Percentiles rank a stretch among this genome's conserved stretches.
These are phyloP conservation scores for Arthrobotrys conoides DNA, from an alignment of 2,329 filamentous ascomycete genomes.

Conservation along the genomic window DNA sequence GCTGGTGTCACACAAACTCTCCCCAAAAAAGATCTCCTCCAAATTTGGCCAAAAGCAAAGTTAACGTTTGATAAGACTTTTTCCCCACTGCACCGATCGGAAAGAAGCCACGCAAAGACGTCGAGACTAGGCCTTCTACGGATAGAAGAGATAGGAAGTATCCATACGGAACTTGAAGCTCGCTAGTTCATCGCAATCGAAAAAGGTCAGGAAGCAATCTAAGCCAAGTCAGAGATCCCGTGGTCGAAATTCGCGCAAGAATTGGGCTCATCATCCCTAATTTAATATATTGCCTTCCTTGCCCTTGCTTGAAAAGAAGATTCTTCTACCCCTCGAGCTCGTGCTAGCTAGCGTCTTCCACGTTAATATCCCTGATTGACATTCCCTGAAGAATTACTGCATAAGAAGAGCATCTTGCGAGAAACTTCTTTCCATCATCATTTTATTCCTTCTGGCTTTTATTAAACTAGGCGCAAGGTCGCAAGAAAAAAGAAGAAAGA, in stretches of 20 bases:
- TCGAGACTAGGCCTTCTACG: not conserved
- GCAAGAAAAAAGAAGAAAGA: not conserved
- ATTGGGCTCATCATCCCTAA: constrained; percentile 15
- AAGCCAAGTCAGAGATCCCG: constrained; percentile 19
- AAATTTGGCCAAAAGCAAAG: too few species aligned
- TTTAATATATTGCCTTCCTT: not conserved
- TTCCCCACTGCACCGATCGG: not conserved
- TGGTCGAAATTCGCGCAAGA: constrained; percentile 52
- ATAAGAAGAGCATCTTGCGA: constrained; percentile 16
- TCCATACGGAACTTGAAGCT: not conserved
- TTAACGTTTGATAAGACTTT: constrained; percentile 8
- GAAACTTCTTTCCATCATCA: not conserved
- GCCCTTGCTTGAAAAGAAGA: constrained; percentile 34
- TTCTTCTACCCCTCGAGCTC: constrained; percentile 13
- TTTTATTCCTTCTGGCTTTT: not conserved
- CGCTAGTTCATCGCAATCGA: not conserved
- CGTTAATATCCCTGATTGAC: constrained; percentile 35
- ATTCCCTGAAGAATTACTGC: constrained; percentile 33
- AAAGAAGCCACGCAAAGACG: constrained; percentile 2
- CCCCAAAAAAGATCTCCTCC: too few species aligned
- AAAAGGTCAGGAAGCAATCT: constrained; percentile 4
- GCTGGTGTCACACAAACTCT: not conserved
- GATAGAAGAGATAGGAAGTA: not conserved
- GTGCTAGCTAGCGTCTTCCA: constrained; percentile 18
- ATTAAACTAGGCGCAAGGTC: not conserved